A percentile compares a stretch with the other conserved stretches of the same genome.
Conservation (phyloP, 768 basidiomycete genomes). For the Coprinopsis sp. region DNA sequence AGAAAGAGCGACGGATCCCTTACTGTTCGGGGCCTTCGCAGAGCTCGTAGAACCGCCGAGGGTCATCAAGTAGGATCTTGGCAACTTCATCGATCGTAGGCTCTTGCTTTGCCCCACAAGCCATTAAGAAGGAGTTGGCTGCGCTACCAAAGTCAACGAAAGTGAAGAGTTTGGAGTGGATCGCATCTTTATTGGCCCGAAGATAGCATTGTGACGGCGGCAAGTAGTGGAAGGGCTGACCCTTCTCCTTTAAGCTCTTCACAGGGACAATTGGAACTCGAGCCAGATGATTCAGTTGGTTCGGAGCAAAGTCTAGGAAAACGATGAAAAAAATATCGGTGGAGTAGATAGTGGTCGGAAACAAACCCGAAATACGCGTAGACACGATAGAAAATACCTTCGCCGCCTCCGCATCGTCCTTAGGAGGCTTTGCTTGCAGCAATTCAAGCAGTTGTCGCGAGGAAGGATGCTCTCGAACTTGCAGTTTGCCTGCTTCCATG, state of each 20-base stretch:
- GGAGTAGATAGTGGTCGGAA: neutral
- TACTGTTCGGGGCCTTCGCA: constrained; percentile 69
- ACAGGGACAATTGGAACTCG: constrained; percentile 65
- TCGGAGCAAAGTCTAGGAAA: constrained; percentile 49
- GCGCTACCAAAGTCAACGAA: constrained; percentile 84
- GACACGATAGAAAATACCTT: constrained; percentile 69
- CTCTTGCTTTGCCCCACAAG: constrained; percentile 84
- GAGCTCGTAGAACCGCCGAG: constrained; percentile 64
- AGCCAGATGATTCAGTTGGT: constrained; percentile 55
- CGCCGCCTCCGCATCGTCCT: constrained; percentile 47
- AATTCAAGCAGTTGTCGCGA: constrained; percentile 56
- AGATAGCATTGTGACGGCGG: constrained; percentile 70
- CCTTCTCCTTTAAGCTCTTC: constrained; percentile 24
- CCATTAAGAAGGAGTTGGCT: constrained; percentile 80
- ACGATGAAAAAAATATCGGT: constrained; percentile 4
- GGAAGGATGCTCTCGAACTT: constrained; percentile 67
- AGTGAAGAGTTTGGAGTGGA: constrained; percentile 78
- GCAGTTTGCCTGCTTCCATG: constrained; percentile 58
- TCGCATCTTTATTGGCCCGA: constrained; percentile 46
- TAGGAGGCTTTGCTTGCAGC: constrained; percentile 53
- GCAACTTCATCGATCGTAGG: constrained; percentile 84
- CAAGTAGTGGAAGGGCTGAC: constrained; percentile 39
- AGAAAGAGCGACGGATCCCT: constrained; percentile 15
- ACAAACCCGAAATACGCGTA: constrained; percentile 38
- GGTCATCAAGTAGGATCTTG: constrained; percentile 61